Evolutionary conservation across 2,329 filamentous ascomycete species (phyloP), one percentile per base, ranked within the genome.

Genomic region (Stagonosporopsis cucurbitacearum): DNA sequence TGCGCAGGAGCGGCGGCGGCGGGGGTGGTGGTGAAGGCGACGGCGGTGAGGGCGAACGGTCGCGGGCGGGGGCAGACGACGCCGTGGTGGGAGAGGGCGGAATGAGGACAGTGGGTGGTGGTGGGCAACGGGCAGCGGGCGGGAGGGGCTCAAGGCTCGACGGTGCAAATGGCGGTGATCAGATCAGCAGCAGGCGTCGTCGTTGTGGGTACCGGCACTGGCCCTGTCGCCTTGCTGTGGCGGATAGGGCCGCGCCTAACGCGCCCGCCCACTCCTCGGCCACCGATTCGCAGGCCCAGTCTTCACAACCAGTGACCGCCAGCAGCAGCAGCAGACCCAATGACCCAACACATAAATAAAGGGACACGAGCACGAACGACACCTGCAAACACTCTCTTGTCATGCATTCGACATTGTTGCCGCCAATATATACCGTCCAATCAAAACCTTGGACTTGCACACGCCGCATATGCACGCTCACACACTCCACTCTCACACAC

Each of bases 1-100:
- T 79, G 59, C 68, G 73, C 54, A 79, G 70, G 37, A 71, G 74
- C 37, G 61, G 49, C 22, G 62, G 55, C 26, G 71, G 68, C 37
- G 70, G 60, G 17, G 37, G 32, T 20, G 62, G 54, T 22, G 70
- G 68, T 35, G 70, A 62, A 15, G 33, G 33, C 4, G 58, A 39
- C 22, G 62, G 54, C 25, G 70, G 68, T 35, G 70, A 62, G 17
- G 33, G 33, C 4, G 58, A 39, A 36, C 64, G 45, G 44, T 63
- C 52, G 56, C 65, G 55, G 48, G 62, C 58, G 58, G 65, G 57
- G 57, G 49, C 60, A 61, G 54, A 50, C 57, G 62, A 62, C 52
- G 65, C 64, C 65, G 68, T 70, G 59, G 58, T 61, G 54, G 47
- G 32, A n/a, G n/a, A n/a, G n/a, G n/a, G n/a, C n/a, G n/a, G n/a